These are phyloP conservation scores for Mortierella sp. DNA, from an alignment of 371 early-diverging fungal genomes.

Conservation along the genomic window DNA sequence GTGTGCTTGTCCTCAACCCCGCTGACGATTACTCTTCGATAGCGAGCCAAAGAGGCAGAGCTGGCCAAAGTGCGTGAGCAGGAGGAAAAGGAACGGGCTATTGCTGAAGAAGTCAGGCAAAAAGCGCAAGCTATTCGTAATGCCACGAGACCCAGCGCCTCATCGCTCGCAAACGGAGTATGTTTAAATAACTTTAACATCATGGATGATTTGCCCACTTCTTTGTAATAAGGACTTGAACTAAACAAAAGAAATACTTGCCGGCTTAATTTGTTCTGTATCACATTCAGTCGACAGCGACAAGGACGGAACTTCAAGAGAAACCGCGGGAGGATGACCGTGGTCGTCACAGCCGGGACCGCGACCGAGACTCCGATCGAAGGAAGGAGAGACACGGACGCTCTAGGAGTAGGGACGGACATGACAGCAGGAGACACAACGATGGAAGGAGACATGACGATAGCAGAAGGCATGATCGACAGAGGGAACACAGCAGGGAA, in stretches of 20 bases:
- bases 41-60: conserved; percentile 45
- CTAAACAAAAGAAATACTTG: not conserved
- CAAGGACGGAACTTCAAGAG: conserved; percentile 2
- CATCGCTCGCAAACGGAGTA: conserved; percentile 17
- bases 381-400: conserved; percentile 21
- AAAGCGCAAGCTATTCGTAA: conserved; percentile 45
- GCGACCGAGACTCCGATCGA: not conserved
- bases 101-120: conserved; percentile 36
- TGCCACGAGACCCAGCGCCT: conserved; percentile 29
- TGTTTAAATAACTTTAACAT: not conserved
- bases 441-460: conserved; percentile 19
- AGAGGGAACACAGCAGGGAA: conserved; percentile 37
- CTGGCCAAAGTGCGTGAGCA: conserved; percentile 44
- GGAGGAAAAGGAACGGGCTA: conserved; percentile 53
- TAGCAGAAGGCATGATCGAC: conserved; percentile 13
- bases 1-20: too few relatives aligned
- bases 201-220: conserved; percentile 5
- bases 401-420: conserved; percentile 37
- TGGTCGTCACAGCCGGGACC: conserved; percentile 8
- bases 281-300: not conserved
- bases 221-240: not conserved
- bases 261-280: not conserved
- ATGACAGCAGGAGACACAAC: conserved; percentile 4
- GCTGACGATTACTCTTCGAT: not conserved
- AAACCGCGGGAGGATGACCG: conserved; percentile 8